phyloP scores from a whole-genome alignment of 2,329 filamentous ascomycete genomes.

The Nothopassalora personata region DNA sequence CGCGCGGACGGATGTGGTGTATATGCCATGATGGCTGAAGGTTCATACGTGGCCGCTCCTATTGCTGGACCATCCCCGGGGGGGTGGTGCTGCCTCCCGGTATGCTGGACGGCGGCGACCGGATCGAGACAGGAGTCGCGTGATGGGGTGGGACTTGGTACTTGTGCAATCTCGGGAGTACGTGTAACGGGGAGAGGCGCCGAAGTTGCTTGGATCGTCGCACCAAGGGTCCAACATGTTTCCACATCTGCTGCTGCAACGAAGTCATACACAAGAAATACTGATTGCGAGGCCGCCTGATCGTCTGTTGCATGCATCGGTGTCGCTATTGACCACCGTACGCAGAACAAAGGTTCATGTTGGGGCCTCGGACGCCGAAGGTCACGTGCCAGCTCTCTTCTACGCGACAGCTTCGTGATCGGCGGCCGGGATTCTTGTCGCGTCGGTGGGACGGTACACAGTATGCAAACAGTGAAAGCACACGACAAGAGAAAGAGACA shows the following conservation, averaged over 20 bases:
- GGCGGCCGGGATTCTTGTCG: background rate
- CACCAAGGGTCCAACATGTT: constrained; percentile 4
- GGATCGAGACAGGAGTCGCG: background rate
- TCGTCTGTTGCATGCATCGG: background rate
- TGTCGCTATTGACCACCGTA: constrained; percentile 11
- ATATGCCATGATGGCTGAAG: constrained; percentile 16
- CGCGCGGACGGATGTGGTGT: constrained; percentile 4
- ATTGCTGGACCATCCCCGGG: constrained; percentile 10
- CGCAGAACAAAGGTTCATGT: constrained; percentile 12
- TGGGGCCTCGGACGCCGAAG: background rate
- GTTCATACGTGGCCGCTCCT: constrained; percentile 17
- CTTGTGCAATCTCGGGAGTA: background rate
- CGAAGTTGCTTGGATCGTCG: background rate
- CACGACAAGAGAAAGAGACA: background rate
- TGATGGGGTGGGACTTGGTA: background rate
- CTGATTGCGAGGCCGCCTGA: background rate
- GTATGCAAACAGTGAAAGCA: constrained; percentile 6
- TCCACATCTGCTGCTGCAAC: background rate
- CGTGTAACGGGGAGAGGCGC: background rate
- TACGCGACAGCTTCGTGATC: constrained; percentile 1
- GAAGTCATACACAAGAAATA: background rate
- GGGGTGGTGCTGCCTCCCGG: background rate
- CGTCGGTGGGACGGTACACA: too few species aligned
- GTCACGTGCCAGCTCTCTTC: constrained; percentile 1
- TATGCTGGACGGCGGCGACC: background rate